Conservation (phyloP, 305 asterid genomes). For the Rubia peregrina region DNA sequence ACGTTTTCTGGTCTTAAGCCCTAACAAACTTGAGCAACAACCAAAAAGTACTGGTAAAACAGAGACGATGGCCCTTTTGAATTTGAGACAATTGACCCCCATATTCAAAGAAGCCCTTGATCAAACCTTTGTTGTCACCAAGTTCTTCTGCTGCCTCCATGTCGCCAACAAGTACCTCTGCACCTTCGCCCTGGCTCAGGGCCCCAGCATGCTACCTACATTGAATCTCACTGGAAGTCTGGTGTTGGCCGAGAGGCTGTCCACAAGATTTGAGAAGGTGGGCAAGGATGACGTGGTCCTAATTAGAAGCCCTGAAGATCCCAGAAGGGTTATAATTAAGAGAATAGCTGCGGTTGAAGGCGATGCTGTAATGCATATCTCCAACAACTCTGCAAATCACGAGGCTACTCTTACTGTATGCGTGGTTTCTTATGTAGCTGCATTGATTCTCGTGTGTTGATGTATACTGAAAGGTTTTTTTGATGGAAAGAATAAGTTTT, state of each 20-base stretch:
- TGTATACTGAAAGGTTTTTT: background rate
- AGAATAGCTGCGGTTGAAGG: conserved; percentile 60
- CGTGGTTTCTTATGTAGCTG: background rate
- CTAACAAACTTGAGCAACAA: background rate
- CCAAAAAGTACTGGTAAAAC: background rate
- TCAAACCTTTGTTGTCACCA: conserved; percentile 31
- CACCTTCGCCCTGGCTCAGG: conserved; percentile 31
- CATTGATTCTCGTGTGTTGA: background rate
- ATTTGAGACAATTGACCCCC: conserved; percentile 31
- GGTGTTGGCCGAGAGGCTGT: conserved; percentile 45
- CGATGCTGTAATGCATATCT: conserved; percentile 45
- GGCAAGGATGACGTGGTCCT: conserved; percentile 58
- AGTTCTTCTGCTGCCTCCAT: conserved; percentile 50
- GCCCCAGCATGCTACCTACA: conserved; percentile 83
- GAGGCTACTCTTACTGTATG: conserved; percentile 41
- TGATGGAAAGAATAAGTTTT: background rate
- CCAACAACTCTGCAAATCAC: conserved; percentile 26
- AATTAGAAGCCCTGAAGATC: conserved; percentile 55
- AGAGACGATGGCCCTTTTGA: conserved; percentile 26
- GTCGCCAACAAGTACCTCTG: conserved; percentile 46
- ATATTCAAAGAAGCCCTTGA: conserved; percentile 53
- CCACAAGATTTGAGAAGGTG: conserved; percentile 44
- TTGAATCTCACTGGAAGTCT: conserved; percentile 37
- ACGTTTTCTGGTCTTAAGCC: background rate
- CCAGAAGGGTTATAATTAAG: conserved; percentile 42